Evolutionary conservation across 495 filamentous ascomycete species (phyloP), one percentile per base, ranked within the genome.

Genomic region (Xylaria palmicola): DNA sequence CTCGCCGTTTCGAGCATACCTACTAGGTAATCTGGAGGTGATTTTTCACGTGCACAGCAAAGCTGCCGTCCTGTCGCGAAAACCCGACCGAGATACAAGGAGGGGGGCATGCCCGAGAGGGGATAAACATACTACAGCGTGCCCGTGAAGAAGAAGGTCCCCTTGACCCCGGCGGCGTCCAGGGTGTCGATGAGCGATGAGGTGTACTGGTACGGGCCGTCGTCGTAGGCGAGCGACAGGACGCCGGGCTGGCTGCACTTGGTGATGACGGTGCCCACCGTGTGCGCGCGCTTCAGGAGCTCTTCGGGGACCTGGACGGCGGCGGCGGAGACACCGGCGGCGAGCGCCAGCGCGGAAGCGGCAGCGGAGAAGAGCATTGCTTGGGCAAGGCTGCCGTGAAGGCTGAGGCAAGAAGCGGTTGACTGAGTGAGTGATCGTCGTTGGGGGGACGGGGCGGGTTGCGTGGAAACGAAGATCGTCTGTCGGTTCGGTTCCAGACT

Each of bases 161-260:
- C 81, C 64, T 79, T 78, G 4, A 75, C 76, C 13, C 74, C 73
- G 6, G 71, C 75, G 20, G 59, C 62, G 45, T 74, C 62, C 0
- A 74, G 64, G 15, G 62, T 72, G 20, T 74, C 69, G 8, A 74
- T 59, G 0, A 74, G 63, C 5, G 64, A 64, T 2, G 69, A 70
- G 0, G 71, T 74, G 43, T 66, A 72, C 32, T 80, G 73, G 49
- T 85, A 86, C 8, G 90, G 88, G 0, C 90, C 90, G 65, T 93
- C 90, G 55, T 92, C 89, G 69, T 84, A 93, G 0, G 90, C 90
- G 40, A 81, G 64, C 2, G 77, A 74, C 12, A 80, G 68, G 60
- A 76, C 68, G 26, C 76, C 76, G 0, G 78, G 72, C 57, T 67
- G 69, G 52, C 62, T 61, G 70, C 78, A 81, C 45, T 75, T 69